phyloP scores from a whole-genome alignment of 495 filamentous ascomycete genomes.

The Astrocystis sublimbata region DNA sequence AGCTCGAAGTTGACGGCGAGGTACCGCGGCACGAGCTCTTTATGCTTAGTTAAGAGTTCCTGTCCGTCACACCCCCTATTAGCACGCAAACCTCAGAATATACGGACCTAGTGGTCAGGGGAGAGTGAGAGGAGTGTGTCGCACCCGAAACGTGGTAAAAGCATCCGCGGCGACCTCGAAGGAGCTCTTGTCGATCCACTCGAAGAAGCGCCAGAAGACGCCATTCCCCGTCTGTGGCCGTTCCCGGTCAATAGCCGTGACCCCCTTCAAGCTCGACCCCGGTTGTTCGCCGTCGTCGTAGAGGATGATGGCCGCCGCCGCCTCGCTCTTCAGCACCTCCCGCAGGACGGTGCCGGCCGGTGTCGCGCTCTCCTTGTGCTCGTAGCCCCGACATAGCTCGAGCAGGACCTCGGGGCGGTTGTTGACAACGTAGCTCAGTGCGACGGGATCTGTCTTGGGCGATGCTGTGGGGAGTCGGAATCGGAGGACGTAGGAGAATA shows the following conservation, averaged over 20 bases:
- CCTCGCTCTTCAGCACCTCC: conserved; percentile 89
- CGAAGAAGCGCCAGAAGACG: conserved; percentile 97
- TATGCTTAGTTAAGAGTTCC: conserved; percentile 95
- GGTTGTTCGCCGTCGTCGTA: conserved; percentile 78
- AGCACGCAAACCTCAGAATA: conserved; percentile 2
- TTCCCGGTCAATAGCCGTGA: conserved; percentile 67
- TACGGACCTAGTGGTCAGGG: neutral
- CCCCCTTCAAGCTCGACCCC: conserved; percentile 52
- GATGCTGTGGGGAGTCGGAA: conserved; percentile 65
- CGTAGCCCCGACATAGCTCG: conserved; percentile 86
- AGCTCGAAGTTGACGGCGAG: conserved; percentile 82
- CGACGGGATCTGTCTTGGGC: conserved; percentile 67
- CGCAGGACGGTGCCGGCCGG: conserved; percentile 88
- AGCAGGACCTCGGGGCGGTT: conserved; percentile 83
- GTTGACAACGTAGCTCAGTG: conserved; percentile 81
- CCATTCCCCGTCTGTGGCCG: conserved; percentile 70
- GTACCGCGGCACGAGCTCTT: conserved; percentile 81
- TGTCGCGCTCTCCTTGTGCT: conserved; percentile 86
- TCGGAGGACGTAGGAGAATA: conserved; percentile 84
- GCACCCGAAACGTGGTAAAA: conserved; percentile 92
- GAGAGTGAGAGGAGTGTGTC: no score
- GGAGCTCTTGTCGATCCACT: conserved; percentile 90
- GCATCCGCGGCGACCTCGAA: conserved; percentile 98
- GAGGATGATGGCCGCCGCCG: conserved; percentile 82
- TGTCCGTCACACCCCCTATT: conserved; percentile 36